phyloP scores from a whole-genome alignment of 2,329 filamentous ascomycete genomes.

The Xylaria multiplex region DNA sequence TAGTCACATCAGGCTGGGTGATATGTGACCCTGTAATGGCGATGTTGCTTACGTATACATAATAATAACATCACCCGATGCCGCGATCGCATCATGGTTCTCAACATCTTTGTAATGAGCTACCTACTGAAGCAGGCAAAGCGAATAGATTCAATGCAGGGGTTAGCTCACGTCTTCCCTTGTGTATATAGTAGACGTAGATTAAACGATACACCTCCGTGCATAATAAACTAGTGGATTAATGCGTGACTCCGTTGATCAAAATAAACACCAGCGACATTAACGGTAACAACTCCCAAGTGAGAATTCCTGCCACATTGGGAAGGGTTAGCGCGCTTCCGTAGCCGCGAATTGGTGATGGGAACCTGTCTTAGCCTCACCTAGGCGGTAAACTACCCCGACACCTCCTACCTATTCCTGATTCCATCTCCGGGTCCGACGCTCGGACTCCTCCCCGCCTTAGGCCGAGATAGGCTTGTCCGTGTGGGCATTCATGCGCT shows the following conservation, averaged over 20 bases:
- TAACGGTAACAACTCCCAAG: no score
- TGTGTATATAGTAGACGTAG: no score
- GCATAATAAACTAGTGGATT: no score
- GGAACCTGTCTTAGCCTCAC: no score
- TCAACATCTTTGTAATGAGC: conserved; percentile 23
- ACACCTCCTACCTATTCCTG: conserved; percentile 6
- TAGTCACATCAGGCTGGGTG: neutral
- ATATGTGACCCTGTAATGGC: conserved; percentile 1
- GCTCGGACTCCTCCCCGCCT: neutral
- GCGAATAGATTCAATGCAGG: no score
- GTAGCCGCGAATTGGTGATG: neutral
- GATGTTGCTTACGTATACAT: conserved; percentile 17
- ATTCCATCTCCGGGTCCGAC: neutral
- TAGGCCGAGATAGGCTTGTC: neutral
- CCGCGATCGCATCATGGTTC: conserved; percentile 20
- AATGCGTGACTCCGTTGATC: no score
- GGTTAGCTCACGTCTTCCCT: no score
- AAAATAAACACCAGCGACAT: no score
- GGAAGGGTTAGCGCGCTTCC: no score
- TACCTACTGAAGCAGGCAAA: neutral
- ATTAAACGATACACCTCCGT: no score
- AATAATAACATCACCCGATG: neutral
- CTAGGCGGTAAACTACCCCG: no score
- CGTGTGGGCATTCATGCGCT: neutral
- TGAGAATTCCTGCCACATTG: no score